Evolutionary conservation across 2,329 filamentous ascomycete species (phyloP), one percentile per base, ranked within the genome.

Genomic region (Penicillium sp.): DNA sequence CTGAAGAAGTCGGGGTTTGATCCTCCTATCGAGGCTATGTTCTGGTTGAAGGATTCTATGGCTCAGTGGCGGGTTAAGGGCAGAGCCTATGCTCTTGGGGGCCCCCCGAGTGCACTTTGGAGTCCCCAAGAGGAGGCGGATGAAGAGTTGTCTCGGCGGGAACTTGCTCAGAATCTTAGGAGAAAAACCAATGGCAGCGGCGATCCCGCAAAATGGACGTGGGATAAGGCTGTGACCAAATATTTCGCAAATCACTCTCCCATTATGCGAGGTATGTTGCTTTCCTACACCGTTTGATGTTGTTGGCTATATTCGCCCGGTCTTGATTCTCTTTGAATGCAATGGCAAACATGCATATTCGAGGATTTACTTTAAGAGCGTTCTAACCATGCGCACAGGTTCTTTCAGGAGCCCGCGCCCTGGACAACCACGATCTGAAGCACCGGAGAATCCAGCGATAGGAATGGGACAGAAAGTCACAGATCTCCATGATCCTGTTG

Each of bases 231-330:
- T 72, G 70, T 96, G 32, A 90, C 88, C 44, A 88, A 82, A 42
- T 88, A 93, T 67, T 97, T 96, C 79, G 92, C 89, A 18, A 96
- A 96, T 68, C 72, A 93, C 60, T 86, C 81, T 58, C 92, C 92
- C 6, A 74, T 77, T 1, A 89, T 95, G 83, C 80, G 91, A 74
- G 81, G 82, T 82, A 66, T 44, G 69, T 67, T 41, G 7, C 28
- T 23, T 49, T 46, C 43, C 8, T 25, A 37, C 33, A 10, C 15
- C 3, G 8, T 37, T 37, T 23, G 15, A 12, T 20, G 9, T 29
- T 54, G 3, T 18, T 20, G 8, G 9, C 8, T 13, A 12, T 9
- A 37, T 25, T 40, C 4, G 13, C 12, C 7, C n/a, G 50, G 4
- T 43, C 15, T 52, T 24, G 31, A 24, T 31, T 51, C 8, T 28